These are phyloP conservation scores for Trypanosoma brucei DNA, from an alignment of 208 protist genomes.

Conservation along the genomic window DNA sequence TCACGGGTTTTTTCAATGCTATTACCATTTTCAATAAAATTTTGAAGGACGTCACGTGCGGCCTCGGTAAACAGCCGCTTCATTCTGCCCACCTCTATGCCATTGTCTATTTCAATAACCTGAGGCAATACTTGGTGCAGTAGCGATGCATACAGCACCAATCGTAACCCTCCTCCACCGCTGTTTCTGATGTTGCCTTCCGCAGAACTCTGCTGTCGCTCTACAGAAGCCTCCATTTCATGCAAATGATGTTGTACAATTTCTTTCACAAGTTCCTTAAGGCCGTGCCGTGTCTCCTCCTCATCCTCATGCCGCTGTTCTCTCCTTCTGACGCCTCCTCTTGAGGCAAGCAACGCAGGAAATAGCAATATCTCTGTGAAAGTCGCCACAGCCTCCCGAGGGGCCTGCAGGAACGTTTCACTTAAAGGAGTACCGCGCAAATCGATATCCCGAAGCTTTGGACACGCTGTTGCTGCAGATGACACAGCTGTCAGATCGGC, in stretches of 20 bases:
- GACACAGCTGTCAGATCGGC: constrained; percentile 17
- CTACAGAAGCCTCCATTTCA: constrained; percentile 8
- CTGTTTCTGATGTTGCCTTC: neutral
- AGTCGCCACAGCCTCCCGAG: constrained; percentile 6
- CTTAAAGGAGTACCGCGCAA: constrained; percentile 13
- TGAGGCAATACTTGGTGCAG: constrained; percentile 39
- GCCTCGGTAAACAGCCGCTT: constrained; percentile 17
- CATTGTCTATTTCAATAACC: constrained; percentile 25
- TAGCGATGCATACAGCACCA: constrained; percentile 38
- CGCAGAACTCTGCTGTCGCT: neutral
- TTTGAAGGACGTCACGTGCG: constrained; percentile 22
- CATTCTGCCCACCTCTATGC: constrained; percentile 14
- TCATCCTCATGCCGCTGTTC: neutral
- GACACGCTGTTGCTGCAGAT: constrained; percentile 19
- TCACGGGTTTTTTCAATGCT: neutral
- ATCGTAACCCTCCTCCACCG: neutral
- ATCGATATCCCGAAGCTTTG: constrained; percentile 15
- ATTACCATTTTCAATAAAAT: constrained; percentile 14
- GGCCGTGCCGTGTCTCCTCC: neutral
- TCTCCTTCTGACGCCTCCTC: neutral
- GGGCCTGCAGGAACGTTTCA: constrained; percentile 13
- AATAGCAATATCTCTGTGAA: constrained; percentile 21
- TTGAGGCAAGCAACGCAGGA: constrained; percentile 3
- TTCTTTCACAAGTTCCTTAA: constrained; percentile 9
- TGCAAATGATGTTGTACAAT: constrained; percentile 18